Evolutionary conservation across 1,284 basidiomycete species (phyloP).

Genomic region (Omphalotus olearius): DNA sequence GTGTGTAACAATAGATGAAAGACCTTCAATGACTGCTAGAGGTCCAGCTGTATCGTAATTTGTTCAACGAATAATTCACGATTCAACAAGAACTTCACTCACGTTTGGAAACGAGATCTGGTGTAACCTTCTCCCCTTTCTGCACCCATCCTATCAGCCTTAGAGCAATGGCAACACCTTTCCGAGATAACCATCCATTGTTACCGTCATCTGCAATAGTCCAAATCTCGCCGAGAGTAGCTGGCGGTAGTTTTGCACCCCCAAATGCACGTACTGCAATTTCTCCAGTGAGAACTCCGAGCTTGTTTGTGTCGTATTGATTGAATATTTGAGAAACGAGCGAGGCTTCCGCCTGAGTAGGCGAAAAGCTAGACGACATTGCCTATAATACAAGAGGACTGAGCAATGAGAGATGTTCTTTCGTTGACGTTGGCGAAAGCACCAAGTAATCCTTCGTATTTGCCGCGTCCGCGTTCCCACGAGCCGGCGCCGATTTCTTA

Average conservation of each 20-base stretch:
- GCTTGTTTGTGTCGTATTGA: constrained; percentile 68
- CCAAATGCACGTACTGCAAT: constrained; percentile 80
- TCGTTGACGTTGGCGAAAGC: too few species aligned
- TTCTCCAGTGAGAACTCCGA: constrained; percentile 81
- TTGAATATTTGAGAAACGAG: constrained; percentile 70
- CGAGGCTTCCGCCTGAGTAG: constrained; percentile 61
- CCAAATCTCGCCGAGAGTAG: constrained; percentile 93
- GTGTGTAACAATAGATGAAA: constrained; percentile 43
- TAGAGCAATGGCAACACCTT: constrained; percentile 82
- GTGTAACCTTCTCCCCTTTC: constrained; percentile 70
- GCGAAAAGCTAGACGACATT: constrained; percentile 63
- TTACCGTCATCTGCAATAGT: constrained; percentile 88
- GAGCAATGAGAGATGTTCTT: background rate
- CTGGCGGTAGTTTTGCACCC: constrained; percentile 73
- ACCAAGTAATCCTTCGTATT: too few species aligned
- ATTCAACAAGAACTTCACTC: constrained; percentile 24
- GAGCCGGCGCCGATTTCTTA: too few species aligned
- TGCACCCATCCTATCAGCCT: constrained; percentile 93
- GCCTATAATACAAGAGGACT: constrained; percentile 21
- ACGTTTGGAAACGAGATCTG: constrained; percentile 65
- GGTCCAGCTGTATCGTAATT: constrained; percentile 63
- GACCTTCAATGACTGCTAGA: constrained; percentile 75
- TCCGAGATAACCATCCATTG: constrained; percentile 86
- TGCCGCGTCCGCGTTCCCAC: too few species aligned
- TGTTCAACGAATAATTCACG: constrained; percentile 18